Conservation (phyloP, 75 land plant species). For the Pseudotsuga menziesii region DNA sequence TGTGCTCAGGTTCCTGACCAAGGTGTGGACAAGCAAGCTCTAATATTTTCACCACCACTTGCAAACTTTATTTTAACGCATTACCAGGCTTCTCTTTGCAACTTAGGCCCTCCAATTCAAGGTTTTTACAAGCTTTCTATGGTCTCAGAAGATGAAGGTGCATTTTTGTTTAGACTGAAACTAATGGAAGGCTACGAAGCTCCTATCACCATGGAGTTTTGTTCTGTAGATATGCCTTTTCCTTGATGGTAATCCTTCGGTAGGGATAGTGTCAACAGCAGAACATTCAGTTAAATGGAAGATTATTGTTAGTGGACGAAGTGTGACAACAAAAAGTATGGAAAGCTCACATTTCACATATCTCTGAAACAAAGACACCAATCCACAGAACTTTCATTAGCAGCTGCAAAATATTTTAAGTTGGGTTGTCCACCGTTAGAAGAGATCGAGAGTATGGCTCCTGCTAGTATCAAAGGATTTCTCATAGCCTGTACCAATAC, state of each 20-base stretch:
- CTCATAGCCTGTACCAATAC: too few species aligned
- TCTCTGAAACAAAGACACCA: too few species aligned
- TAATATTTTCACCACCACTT: constrained; percentile 86
- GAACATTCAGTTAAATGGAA: constrained; percentile 97
- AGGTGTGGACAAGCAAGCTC: constrained; percentile 70
- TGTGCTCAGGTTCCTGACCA: constrained; percentile 91
- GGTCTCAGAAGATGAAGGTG: constrained; percentile 98
- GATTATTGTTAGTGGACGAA: constrained; percentile 69
- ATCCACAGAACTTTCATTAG: too few species aligned
- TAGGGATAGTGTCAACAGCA: constrained; percentile 71
- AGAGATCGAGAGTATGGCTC: too few species aligned
- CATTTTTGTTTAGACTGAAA: constrained; percentile 78
- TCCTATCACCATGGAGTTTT: constrained; percentile 80
- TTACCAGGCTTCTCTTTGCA: constrained; percentile 49
- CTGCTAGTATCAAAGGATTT: too few species aligned
- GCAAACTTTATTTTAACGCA: constrained; percentile 84
- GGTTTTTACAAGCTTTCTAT: constrained; percentile 99
- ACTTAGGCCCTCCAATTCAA: constrained; percentile 74
- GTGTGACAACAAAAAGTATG: constrained; percentile 56
- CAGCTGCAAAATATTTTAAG: too few species aligned
- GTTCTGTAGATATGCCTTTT: constrained; percentile 86
- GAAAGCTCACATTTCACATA: too few species aligned
- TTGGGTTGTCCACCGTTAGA: too few species aligned
- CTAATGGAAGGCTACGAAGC: constrained; percentile 91
- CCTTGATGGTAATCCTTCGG: constrained; percentile 90